Evolutionary conservation across 352 stramenopile genomes (phyloP), one percentile per base, ranked within the genome.

Genomic region (Phytophthora sp.): DNA sequence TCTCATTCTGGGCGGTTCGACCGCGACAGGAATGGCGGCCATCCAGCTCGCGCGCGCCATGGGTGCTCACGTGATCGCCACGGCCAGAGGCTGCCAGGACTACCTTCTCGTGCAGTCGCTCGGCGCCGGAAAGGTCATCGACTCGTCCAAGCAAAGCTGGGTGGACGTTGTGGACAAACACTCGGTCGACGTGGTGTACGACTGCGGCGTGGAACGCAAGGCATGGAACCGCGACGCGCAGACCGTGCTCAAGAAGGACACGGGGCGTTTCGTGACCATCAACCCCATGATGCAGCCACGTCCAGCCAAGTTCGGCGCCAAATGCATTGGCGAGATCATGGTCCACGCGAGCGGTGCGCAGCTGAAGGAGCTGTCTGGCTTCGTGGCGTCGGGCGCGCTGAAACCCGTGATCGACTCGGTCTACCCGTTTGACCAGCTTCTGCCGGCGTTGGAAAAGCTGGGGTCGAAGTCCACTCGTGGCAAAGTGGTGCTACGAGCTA

Each of bases 1-100:
- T 52, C 63, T 93, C 7, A 59, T 93, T n/a, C 74, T 90, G 38
- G 82, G 82, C 9, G 83, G 84, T 1, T 84, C 75, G 46, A 84
- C 83, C 23, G 76, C 76, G n/a, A 87, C 82, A 15, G 87, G 87
- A 15, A 60, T 81, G 11, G 76, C 82, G 21, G 87, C 71, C 12
- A 47, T 91, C 23, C 80, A 93, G 45, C 50, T 95, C 50, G 85
- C 82, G 29, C 42, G 80, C 16, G 86, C 70, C 2, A 45, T 90
- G 24, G 76, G 75, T 31, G 82, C 76, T 8, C 50, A 73, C 20
- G 73, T 81, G n/a, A 74, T 86, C 47, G 69, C 88, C n/a, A 86
- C 77, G 7, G 81, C 85, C 63, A 85, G 71, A 52, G 85, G 74
- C 35, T 73, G 67, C 24, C 83, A 86, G 45, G 89, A 92, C 60